These are phyloP conservation scores for Sanghuangporus baumii DNA, from an alignment of 1,284 basidiomycete species.

Conservation along the genomic window DNA sequence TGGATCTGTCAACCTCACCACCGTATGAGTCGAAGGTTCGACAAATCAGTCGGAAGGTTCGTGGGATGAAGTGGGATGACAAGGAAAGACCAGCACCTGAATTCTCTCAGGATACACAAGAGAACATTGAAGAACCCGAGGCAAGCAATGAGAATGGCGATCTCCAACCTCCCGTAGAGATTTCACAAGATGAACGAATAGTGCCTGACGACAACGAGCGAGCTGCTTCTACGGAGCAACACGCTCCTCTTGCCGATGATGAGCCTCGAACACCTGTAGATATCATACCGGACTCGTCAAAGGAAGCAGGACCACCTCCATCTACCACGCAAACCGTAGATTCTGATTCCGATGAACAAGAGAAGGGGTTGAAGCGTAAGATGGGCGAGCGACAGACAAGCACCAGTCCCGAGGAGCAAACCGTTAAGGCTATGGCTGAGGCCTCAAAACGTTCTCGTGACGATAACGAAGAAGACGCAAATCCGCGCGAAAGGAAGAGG, in stretches of 20 bases:
- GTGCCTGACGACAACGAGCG: neutral
- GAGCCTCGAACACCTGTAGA: neutral
- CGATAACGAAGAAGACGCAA: constrained; percentile 29
- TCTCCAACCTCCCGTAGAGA: constrained; percentile 6
- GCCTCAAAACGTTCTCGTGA: constrained; percentile 30
- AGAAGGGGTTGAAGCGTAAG: constrained; percentile 63
- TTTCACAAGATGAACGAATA: neutral
- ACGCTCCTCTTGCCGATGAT: neutral
- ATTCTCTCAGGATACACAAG: constrained; percentile 1
- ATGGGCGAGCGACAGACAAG: constrained; percentile 40
- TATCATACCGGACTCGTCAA: neutral
- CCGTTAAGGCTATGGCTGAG: constrained; percentile 21
- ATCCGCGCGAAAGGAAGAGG: constrained; percentile 22
- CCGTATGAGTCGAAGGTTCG: constrained; percentile 67
- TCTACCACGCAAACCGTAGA: constrained; percentile 1
- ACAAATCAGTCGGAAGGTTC: constrained; percentile 71
- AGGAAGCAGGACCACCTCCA: neutral
- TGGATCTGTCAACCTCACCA: constrained; percentile 49
- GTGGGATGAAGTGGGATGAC: constrained; percentile 66
- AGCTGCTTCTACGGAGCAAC: neutral
- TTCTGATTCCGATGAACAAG: constrained; percentile 39
- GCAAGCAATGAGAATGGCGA: neutral
- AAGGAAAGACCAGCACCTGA: constrained; percentile 35
- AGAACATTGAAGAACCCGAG: neutral
- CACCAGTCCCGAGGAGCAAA: constrained; percentile 4